Conservation (phyloP, 768 basidiomycete species). For the Melanogaster broomeanus region DNA sequence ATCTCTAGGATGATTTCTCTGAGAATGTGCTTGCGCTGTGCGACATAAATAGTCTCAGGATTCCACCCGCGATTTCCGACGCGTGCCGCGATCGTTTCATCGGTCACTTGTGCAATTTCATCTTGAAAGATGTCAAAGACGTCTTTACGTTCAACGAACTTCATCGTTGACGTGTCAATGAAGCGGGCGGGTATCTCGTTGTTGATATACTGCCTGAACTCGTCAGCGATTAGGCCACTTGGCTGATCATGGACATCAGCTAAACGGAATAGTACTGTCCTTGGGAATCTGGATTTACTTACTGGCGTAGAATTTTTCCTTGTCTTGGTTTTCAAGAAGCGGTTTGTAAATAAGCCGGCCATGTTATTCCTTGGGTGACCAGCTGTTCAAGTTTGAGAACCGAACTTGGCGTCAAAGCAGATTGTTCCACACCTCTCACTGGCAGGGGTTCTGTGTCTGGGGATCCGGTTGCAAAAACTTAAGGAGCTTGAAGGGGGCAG, state of each 20-base stretch:
- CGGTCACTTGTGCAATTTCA: constrained; percentile 18
- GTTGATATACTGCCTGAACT: constrained; percentile 20
- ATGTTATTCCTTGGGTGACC: no score
- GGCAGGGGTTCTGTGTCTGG: no score
- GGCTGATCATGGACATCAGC: background rate
- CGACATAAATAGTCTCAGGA: constrained; percentile 16
- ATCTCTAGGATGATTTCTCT: constrained; percentile 16
- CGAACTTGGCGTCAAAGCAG: no score
- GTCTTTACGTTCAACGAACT: constrained; percentile 21
- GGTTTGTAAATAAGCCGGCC: no score
- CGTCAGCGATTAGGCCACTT: constrained; percentile 3
- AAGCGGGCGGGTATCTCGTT: constrained; percentile 29
- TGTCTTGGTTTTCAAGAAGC: no score
- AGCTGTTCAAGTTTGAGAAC: no score
- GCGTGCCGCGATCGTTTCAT: constrained; percentile 11
- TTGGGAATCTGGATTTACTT: background rate
- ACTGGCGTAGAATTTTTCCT: no score
- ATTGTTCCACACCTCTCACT: no score
- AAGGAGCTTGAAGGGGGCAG: background rate
- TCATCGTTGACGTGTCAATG: constrained; percentile 22
- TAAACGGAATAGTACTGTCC: background rate
- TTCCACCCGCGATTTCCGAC: background rate
- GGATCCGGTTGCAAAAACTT: no score
- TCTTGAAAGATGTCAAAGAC: constrained; percentile 18
- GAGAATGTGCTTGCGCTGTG: constrained; percentile 11